Evolutionary conservation across 1,139 yeast genomes (phyloP).

Genomic region (Diutina siamensis): DNA sequence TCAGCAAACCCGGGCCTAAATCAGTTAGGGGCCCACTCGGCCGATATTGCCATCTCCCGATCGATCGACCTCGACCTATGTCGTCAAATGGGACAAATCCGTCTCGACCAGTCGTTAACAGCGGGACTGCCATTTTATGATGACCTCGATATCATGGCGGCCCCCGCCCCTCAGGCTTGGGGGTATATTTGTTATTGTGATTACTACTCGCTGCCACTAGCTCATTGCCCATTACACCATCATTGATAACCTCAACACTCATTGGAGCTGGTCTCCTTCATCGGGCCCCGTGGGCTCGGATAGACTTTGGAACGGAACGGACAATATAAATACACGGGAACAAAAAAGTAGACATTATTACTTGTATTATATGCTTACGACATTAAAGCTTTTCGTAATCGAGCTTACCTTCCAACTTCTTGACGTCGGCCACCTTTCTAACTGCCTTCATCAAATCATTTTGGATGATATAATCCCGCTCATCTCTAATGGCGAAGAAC

Average conservation of each 20-base stretch:
- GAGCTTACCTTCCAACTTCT: slow-evolving; percentile 92
- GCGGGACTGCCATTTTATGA: background rate
- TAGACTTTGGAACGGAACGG: too few relatives aligned
- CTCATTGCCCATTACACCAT: background rate
- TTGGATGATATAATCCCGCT: slow-evolving; percentile 87
- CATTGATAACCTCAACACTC: background rate
- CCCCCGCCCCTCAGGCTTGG: background rate
- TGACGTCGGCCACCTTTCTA: slow-evolving; percentile 91
- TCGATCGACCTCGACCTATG: background rate
- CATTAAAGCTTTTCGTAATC: slow-evolving; percentile 68
- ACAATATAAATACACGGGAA: too few relatives aligned
- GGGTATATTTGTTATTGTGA: background rate
- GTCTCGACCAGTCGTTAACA: too few relatives aligned
- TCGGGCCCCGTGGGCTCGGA: too few relatives aligned
- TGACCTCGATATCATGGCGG: background rate
- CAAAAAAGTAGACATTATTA: too few relatives aligned
- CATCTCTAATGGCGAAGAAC: slow-evolving; percentile 95
- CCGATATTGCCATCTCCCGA: background rate
- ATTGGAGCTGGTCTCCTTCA: background rate
- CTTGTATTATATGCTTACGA: too few relatives aligned
- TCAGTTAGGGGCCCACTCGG: background rate
- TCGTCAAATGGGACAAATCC: background rate
- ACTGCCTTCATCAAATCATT: slow-evolving; percentile 96
- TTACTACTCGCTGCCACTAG: background rate
- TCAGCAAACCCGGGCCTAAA: background rate